These are phyloP conservation scores for Beauveria sp. DNA, from an alignment of 2,329 filamentous ascomycete genomes.

Conservation along the genomic window DNA sequence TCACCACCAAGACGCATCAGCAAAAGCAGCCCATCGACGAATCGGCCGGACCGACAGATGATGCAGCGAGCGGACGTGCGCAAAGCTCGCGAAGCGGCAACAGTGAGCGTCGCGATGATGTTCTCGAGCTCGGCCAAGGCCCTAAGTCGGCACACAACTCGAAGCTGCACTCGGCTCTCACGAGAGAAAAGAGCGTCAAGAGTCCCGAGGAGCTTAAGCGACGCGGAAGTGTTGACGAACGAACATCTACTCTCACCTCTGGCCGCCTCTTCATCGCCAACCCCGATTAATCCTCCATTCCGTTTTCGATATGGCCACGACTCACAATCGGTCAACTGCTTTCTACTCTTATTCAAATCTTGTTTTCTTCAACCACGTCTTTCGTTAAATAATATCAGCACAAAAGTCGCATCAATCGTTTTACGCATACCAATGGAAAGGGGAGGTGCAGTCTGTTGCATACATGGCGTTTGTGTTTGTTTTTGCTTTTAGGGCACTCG, in stretches of 20 bases:
- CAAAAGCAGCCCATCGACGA: slow-evolving; percentile 25
- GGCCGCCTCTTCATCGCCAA: slow-evolving; percentile 79
- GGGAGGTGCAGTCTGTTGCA: slow-evolving; percentile 6
- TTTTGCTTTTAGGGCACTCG: neutral
- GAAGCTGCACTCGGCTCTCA: slow-evolving; percentile 46
- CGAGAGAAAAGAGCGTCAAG: slow-evolving; percentile 58
- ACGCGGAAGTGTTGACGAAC: slow-evolving; percentile 76
- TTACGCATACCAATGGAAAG: slow-evolving; percentile 6
- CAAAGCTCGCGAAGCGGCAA: slow-evolving; percentile 47
- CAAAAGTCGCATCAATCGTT: slow-evolving; percentile 8
- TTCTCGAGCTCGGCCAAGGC: slow-evolving; percentile 45
- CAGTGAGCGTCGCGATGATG: slow-evolving; percentile 53
- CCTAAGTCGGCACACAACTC: slow-evolving; percentile 52
- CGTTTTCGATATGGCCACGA: neutral
- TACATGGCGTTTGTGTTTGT: slow-evolving; percentile 1
- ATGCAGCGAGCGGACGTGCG: slow-evolving; percentile 39
- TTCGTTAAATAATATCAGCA: slow-evolving; percentile 7
- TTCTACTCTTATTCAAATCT: neutral
- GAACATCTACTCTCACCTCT: slow-evolving; percentile 66
- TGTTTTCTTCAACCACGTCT: slow-evolving; percentile 4
- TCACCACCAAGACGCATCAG: slow-evolving; percentile 23
- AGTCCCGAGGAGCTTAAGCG: slow-evolving; percentile 64
- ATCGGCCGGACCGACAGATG: slow-evolving; percentile 24
- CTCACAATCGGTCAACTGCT: neutral
- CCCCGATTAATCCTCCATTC: slow-evolving; percentile 53